phyloP scores from a whole-genome alignment of 2,329 filamentous ascomycete genomes.

The Capronia epimyces region DNA sequence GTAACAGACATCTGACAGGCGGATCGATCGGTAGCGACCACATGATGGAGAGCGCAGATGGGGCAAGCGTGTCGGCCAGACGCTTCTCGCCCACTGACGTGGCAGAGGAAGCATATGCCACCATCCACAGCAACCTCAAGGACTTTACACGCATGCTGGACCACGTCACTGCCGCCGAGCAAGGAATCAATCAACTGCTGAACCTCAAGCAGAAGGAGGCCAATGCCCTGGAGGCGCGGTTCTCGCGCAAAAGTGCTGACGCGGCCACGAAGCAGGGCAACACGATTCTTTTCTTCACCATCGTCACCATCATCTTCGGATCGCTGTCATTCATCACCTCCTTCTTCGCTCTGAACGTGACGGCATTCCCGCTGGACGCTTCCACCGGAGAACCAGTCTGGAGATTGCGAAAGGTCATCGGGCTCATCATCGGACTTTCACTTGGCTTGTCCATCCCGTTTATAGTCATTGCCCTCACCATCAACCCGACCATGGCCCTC shows the following conservation, averaged over 20 bases:
- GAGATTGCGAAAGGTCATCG: not conserved
- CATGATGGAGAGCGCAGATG: not conserved
- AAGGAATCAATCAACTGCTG: constrained; percentile 56
- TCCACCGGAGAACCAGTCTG: not conserved
- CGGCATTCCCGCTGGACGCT: constrained; percentile 40
- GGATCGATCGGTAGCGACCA: not conserved
- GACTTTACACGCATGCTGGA: constrained; percentile 61
- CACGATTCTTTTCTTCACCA: constrained; percentile 56
- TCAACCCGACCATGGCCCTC: not conserved
- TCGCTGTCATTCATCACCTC: constrained; percentile 53
- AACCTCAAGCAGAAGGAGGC: constrained; percentile 66
- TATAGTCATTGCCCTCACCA: not conserved
- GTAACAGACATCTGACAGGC: constrained; percentile 51
- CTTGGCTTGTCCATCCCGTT: not conserved
- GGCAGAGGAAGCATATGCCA: not conserved
- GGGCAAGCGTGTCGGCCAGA: not conserved
- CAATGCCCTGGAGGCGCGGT: constrained; percentile 55
- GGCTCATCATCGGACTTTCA: not conserved
- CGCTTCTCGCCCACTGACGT: not conserved
- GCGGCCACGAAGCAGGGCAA: constrained; percentile 55
- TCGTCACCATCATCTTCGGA: constrained; percentile 55
- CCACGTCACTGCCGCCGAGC: constrained; percentile 57
- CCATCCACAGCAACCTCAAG: constrained; percentile 46
- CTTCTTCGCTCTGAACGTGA: constrained; percentile 52
- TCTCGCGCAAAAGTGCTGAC: constrained; percentile 53